Evolutionary conservation across 176 grass and related monocot species (phyloP), one percentile per base, ranked within the genome.

Genomic region (Elaeis guineensis): DNA sequence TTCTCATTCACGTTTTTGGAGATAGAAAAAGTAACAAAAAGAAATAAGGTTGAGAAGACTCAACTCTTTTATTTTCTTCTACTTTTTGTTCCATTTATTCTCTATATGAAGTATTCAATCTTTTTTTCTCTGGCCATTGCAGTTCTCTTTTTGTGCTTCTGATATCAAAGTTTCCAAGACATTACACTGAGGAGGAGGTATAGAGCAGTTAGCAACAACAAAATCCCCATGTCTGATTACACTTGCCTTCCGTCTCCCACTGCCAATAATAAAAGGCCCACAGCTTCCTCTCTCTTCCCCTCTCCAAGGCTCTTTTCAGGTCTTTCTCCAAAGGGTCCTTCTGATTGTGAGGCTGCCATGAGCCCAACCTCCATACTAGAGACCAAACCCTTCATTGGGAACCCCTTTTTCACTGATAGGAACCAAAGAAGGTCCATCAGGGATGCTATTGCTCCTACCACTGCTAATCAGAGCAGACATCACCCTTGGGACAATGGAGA

Each of bases 291-390:
- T 0, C 69, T 77, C 57, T 75, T 89, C 52, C 76, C 65, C 58
- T 84, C 82, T 68, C 80, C 82, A 51, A 83, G 63, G 54, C 71
- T 84, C 25, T 90, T 86, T 69, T 75, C 79, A 76, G 80, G 66
- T 52, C 67, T 86, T 21, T 75, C 80, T 4, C 70, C 81, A 15
- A 74, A 71, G 16, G 75, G 71, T 29, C 73, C 83, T 59, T 67
- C 74, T 48, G 86, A 90, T 64, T 76, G 68, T 25, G 49, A 68
- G 30, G 73, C 76, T 50, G 80, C 52, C 22, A 84, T 95, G 86
- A 95, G 86, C 75, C 90, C 86, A 21, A 87, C 90, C 73, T 95
- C 90, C 73, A 90, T 87, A 20, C 83, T 95, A 5, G 90, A 95
- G 18, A 74, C 77, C 72, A 95, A 84, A 62, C 72, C 69, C 39